phyloP scores from a whole-genome alignment of 2,329 filamentous ascomycete species.

The Cercospora canescens region DNA sequence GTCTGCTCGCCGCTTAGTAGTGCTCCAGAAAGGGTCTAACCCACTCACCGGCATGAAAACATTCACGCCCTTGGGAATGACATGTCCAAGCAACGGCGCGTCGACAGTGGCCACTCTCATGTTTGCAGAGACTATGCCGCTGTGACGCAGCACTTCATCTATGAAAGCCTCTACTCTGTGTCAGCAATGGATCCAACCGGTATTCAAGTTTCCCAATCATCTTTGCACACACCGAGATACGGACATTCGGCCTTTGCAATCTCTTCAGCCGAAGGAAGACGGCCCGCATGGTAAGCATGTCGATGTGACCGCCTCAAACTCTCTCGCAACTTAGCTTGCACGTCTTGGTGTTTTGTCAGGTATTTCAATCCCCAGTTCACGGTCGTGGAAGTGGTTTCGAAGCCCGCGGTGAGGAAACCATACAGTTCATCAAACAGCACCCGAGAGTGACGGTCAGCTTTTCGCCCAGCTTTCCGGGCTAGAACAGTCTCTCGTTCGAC shows the following conservation, averaged over 20 bases:
- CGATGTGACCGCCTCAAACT: background rate
- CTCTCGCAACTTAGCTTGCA: conserved; percentile 46
- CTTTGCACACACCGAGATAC: background rate
- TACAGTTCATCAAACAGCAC: conserved; percentile 27
- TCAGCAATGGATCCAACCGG: background rate
- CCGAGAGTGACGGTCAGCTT: conserved; percentile 26
- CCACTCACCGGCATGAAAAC: background rate
- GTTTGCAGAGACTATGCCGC: background rate
- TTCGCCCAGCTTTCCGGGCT: conserved; percentile 34
- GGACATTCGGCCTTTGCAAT: background rate
- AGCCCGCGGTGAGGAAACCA: conserved; percentile 39
- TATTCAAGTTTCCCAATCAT: background rate
- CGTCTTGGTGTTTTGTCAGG: conserved; percentile 35
- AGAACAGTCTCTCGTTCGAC: conserved; percentile 33
- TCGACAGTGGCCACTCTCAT: conserved; percentile 7
- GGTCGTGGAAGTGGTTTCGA: conserved; percentile 47
- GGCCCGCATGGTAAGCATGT: background rate
- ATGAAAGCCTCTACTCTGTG: conserved; percentile 4
- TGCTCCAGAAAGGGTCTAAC: background rate
- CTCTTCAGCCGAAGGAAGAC: background rate
- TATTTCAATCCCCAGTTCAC: conserved; percentile 43
- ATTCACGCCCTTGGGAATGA: conserved; percentile 10
- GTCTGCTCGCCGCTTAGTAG: background rate
- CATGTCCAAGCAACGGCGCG: background rate
- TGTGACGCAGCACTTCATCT: conserved; percentile 2